Evolutionary conservation across 306 rosid species (phyloP).

Genomic region (Cucurbita pepo): DNA sequence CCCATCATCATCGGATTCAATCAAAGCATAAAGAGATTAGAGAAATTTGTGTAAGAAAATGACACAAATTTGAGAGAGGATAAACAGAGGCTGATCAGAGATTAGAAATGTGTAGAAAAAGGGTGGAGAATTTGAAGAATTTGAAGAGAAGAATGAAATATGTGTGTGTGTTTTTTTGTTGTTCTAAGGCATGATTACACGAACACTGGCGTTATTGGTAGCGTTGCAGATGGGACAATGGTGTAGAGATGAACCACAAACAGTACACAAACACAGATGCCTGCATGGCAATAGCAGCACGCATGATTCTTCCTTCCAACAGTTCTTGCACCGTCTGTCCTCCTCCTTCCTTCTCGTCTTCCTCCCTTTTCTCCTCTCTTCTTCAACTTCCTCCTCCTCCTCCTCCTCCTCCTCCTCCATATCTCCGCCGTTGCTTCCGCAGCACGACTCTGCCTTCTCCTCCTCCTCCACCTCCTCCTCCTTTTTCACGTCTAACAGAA

Average conservation of each 20-base stretch:
- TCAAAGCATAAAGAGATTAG: too few relatives aligned
- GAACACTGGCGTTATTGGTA: conserved; percentile 58
- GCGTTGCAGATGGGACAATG: conserved; percentile 84
- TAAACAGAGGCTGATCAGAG: too few relatives aligned
- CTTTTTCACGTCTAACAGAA: conserved; percentile 15
- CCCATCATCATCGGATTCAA: too few relatives aligned
- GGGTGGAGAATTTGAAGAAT: too few relatives aligned
- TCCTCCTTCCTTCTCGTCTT: neutral
- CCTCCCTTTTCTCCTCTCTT: neutral
- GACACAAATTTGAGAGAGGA: too few relatives aligned
- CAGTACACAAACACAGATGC: conserved; percentile 71
- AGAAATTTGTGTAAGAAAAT: too few relatives aligned
- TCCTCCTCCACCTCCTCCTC: conserved; percentile 1
- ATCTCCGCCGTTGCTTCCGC: conserved; percentile 30
- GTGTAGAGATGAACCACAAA: conserved; percentile 65
- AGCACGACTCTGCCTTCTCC: conserved; percentile 51
- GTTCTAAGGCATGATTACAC: conserved; percentile 45
- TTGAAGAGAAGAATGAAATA: neutral
- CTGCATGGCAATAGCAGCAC: conserved; percentile 81
- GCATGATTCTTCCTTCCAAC: conserved; percentile 66
- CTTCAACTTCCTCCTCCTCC: neutral
- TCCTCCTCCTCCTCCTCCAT: neutral
- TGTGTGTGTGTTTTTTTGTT: neutral
- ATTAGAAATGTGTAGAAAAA: too few relatives aligned
- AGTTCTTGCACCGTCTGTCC: conserved; percentile 44